Evolutionary conservation across 345 rosid genomes (phyloP), one percentile per base, ranked within the genome.

Genomic region (Excoecaria agallocha): DNA sequence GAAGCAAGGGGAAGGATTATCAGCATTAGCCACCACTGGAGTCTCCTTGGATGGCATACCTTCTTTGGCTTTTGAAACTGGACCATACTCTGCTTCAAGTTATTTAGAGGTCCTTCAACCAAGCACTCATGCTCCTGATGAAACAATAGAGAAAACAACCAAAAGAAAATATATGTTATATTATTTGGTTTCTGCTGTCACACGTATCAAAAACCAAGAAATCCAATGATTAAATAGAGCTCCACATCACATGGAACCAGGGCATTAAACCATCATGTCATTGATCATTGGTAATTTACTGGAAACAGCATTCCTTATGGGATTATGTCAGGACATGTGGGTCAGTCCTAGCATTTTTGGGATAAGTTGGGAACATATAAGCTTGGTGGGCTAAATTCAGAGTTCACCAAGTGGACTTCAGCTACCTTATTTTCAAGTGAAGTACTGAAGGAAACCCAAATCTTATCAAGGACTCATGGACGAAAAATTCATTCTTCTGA

Each of bases 41-140:
- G 37, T 50, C 48, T 55, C 50, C 38, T 55, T 39, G 10, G 37
- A 57, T 17, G 37, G 5, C 66, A 45, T 81, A 96, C 99, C 96
- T 93, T 93, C 84, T 93, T 93, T 70, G 99, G 99, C 86, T 91
- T 93, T 79, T 93, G 99, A 84, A 96, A 96, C 68, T 96, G 99
- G 65, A 96, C 91, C 98, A 93, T 96, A 83, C 98, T 96, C 86
- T 93, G 99, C 88, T 96, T 96, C 82, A 96, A 83, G 83, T 96
- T 96, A 85, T 89, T 96, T 72, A 96, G 86, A 83, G 99, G 99
- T 49, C 98, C 99, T 83, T 96, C 99, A 77, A 96, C 99, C 84
- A 96, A 86, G 84, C 98, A 91, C 83, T 93, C 99, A 22, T 96
- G 91, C 57, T 96, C 99, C 99, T 96, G 80, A 41, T 52, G 59